Evolutionary conservation across 2,329 filamentous ascomycete genomes (phyloP).

Genomic region (Alternaria panax): DNA sequence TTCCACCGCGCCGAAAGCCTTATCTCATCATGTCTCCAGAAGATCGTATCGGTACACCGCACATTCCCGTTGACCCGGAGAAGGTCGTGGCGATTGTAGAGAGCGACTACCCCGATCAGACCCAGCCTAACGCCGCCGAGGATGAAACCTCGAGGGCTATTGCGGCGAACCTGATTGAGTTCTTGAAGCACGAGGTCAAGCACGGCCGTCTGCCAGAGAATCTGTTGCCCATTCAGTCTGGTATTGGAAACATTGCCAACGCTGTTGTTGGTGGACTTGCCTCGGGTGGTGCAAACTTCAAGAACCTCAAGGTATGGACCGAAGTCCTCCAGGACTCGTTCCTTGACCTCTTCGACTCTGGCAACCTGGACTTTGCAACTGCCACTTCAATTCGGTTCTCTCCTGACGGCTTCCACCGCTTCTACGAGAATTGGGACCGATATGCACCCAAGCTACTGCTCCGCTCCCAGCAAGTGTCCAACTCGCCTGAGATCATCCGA

Average conservation of each 20-base stretch:
- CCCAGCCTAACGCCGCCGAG: constrained; percentile 76
- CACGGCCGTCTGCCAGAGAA: constrained; percentile 78
- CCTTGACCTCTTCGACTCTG: constrained; percentile 89
- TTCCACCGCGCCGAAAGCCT: constrained; percentile 81
- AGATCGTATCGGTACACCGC: constrained; percentile 82
- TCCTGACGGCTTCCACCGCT: constrained; percentile 87
- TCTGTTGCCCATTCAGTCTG: constrained; percentile 82
- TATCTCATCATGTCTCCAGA: constrained; percentile 86
- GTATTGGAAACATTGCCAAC: constrained; percentile 93
- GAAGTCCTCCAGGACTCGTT: constrained; percentile 93
- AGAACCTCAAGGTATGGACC: constrained; percentile 90
- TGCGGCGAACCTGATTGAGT: constrained; percentile 81
- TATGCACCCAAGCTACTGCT: constrained; percentile 85
- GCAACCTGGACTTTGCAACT: constrained; percentile 86
- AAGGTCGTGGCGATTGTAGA: constrained; percentile 86
- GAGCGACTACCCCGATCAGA: constrained; percentile 81
- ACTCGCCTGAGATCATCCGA: constrained; percentile 89
- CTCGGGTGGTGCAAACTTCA: constrained; percentile 76
- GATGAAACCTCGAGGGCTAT: constrained; percentile 77
- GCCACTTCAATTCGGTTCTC: constrained; percentile 91
- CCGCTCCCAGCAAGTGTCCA: constrained; percentile 86
- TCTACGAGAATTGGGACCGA: constrained; percentile 83
- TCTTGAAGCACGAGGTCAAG: constrained; percentile 83
- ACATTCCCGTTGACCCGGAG: constrained; percentile 84
- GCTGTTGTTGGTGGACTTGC: constrained; percentile 85